phyloP scores from a whole-genome alignment of 176 grass and related monocot species.

The Ensete glaucum region DNA sequence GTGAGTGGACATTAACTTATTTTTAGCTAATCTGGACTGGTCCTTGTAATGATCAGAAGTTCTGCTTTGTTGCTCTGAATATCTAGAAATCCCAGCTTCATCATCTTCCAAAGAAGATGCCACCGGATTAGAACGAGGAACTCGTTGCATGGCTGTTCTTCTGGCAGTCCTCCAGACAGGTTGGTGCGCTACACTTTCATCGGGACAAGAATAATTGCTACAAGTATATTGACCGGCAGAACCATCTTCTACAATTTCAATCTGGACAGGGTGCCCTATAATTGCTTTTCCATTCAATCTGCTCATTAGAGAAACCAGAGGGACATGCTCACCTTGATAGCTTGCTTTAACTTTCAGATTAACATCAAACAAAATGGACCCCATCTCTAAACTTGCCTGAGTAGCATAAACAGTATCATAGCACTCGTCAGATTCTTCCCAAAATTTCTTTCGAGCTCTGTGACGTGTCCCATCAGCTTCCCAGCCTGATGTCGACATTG shows the following conservation, averaged over 20 bases:
- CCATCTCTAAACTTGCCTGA: slow-evolving; percentile 22
- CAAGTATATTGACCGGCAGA: slow-evolving; percentile 46
- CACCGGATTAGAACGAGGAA: slow-evolving; percentile 51
- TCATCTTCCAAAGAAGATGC: slow-evolving; percentile 39
- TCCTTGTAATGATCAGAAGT: slow-evolving; percentile 27
- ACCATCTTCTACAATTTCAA: slow-evolving; percentile 80
- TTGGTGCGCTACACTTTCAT: slow-evolving; percentile 42
- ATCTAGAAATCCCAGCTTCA: slow-evolving; percentile 32
- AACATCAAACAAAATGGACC: slow-evolving; percentile 62
- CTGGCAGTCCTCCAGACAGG: slow-evolving; percentile 75
- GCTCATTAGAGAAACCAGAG: slow-evolving; percentile 96
- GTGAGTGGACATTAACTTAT: slow-evolving; percentile 28
- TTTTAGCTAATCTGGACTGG: slow-evolving; percentile 34
- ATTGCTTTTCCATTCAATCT: slow-evolving; percentile 96
- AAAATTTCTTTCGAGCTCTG: slow-evolving; percentile 28
- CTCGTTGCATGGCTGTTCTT: slow-evolving; percentile 81
- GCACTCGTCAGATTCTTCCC: slow-evolving; percentile 31
- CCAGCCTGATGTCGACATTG: slow-evolving; percentile 27
- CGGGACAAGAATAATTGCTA: slow-evolving; percentile 27
- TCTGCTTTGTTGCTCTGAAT: slow-evolving; percentile 40
- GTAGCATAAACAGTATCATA: slow-evolving; percentile 33
- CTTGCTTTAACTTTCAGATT: slow-evolving; percentile 79
- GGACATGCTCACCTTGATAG: slow-evolving; percentile 94
- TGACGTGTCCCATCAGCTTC: slow-evolving; percentile 26
- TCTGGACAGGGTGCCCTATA: slow-evolving; percentile 88